Percentiles rank a stretch among this genome's conserved stretches.
Evolutionary conservation across 2,329 filamentous ascomycete species (phyloP).

Genomic region (Botryotinia globosa): DNA sequence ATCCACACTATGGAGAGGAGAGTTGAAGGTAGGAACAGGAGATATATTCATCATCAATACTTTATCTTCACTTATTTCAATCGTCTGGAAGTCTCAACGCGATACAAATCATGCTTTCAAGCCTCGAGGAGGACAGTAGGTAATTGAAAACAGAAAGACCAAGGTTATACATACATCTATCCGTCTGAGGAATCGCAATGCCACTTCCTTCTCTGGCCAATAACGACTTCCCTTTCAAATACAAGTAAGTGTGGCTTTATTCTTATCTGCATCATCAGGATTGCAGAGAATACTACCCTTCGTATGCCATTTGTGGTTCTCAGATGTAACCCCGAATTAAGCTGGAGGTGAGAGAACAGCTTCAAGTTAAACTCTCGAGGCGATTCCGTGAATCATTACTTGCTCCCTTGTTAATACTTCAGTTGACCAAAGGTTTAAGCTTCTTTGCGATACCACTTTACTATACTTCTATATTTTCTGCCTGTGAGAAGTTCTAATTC

Average conservation of each 20-base stretch:
- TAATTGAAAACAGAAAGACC: not conserved
- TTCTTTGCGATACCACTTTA: not conserved
- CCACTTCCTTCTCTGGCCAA: not conserved
- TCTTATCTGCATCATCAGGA: not conserved
- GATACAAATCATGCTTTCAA: not conserved
- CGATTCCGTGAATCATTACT: not conserved
- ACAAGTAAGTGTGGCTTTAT: not conserved
- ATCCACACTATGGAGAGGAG: not conserved
- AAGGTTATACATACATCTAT: not conserved
- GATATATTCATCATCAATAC: not conserved
- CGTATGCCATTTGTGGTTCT: not conserved
- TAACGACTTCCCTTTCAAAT: not conserved
- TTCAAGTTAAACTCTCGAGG: not conserved
- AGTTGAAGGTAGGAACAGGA: not conserved
- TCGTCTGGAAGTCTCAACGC: not conserved
- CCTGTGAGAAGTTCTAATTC: not conserved
- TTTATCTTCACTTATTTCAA: not conserved
- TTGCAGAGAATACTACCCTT: not conserved
- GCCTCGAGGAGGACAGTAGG: not conserved
- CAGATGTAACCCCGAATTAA: not conserved
- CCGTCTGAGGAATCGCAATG: not conserved
- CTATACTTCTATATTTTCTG: not conserved
- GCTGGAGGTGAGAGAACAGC: not conserved
- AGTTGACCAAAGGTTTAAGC: not conserved
- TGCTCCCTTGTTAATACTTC: not conserved